These are phyloP conservation scores for Phytophthora brassicae DNA, from an alignment of 352 stramenopile species.

Conservation along the genomic window DNA sequence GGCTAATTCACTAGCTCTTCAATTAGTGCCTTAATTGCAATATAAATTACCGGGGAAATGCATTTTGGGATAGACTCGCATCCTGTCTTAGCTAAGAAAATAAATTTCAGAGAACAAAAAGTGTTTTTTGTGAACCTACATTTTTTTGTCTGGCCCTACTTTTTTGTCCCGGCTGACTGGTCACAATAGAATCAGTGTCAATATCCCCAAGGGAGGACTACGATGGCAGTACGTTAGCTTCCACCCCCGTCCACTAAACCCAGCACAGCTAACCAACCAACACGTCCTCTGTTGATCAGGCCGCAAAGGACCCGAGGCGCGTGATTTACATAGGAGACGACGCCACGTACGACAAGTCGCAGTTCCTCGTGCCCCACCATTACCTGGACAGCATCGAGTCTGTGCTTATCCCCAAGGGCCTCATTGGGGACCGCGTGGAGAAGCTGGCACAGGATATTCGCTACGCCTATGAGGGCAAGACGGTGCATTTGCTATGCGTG, in stretches of 20 bases:
- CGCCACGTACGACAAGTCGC: constrained; percentile 61
- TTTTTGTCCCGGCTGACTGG: not conserved
- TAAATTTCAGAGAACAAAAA: too few relatives aligned
- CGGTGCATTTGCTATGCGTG: constrained; percentile 91
- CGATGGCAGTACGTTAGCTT: constrained; percentile 4
- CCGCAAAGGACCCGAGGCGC: constrained; percentile 24
- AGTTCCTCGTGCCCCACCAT: constrained; percentile 83
- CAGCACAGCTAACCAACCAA: not conserved
- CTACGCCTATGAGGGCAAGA: constrained; percentile 87
- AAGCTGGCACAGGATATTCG: constrained; percentile 92
- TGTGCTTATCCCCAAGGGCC: constrained; percentile 88
- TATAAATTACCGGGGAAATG: too few relatives aligned
- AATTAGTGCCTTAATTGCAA: too few relatives aligned
- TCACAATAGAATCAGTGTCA: not conserved
- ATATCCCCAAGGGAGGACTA: not conserved
- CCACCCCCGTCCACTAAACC: not conserved
- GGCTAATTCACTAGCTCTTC: too few relatives aligned
- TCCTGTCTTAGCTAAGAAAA: too few relatives aligned
- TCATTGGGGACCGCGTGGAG: constrained; percentile 91
- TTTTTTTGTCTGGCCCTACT: too few relatives aligned
- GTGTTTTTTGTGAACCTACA: too few relatives aligned
- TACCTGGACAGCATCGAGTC: constrained; percentile 80
- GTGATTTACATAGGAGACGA: constrained; percentile 68
- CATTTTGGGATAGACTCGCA: too few relatives aligned
- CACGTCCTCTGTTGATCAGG: constrained; percentile 6